These are phyloP conservation scores for Neurospora sp. DNA, from an alignment of 495 filamentous ascomycete genomes.

Conservation along the genomic window DNA sequence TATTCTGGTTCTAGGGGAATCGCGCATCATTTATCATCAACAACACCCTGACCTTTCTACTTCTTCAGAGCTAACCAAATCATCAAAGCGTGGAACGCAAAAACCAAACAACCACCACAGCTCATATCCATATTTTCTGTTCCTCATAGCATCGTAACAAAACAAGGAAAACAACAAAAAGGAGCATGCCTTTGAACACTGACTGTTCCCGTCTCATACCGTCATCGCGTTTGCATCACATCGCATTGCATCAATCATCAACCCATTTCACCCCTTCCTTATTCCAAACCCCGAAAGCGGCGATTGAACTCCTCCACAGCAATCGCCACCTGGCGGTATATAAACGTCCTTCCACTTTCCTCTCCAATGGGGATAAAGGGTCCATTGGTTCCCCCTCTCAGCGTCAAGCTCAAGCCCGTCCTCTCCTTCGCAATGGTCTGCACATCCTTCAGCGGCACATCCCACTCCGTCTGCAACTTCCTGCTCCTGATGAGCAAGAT, in stretches of 20 bases:
- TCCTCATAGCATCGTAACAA: neutral
- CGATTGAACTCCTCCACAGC: constrained; percentile 51
- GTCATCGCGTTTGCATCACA: neutral
- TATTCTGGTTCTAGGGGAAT: neutral
- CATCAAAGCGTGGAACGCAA: neutral
- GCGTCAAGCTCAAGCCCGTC: constrained; percentile 78
- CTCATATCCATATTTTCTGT: neutral
- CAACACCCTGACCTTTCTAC: neutral
- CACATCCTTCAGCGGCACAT: constrained; percentile 87
- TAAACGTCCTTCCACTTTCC: constrained; percentile 77
- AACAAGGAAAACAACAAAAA: neutral
- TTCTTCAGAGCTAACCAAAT: neutral
- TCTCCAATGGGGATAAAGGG: constrained; percentile 91
- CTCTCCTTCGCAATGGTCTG: constrained; percentile 96
- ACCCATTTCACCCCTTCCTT: neutral
- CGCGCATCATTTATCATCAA: neutral
- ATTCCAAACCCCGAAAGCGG: constrained; percentile 37
- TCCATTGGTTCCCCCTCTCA: constrained; percentile 85
- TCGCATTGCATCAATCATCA: neutral
- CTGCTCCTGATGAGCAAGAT: constrained; percentile 87
- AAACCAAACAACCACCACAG: neutral
- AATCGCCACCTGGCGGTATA: constrained; percentile 54
- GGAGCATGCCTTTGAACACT: neutral
- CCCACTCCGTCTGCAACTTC: constrained; percentile 82
- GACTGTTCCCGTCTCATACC: neutral